phyloP scores from a whole-genome alignment of 176 grass and related monocot genomes.

The Zizania latifolia region DNA sequence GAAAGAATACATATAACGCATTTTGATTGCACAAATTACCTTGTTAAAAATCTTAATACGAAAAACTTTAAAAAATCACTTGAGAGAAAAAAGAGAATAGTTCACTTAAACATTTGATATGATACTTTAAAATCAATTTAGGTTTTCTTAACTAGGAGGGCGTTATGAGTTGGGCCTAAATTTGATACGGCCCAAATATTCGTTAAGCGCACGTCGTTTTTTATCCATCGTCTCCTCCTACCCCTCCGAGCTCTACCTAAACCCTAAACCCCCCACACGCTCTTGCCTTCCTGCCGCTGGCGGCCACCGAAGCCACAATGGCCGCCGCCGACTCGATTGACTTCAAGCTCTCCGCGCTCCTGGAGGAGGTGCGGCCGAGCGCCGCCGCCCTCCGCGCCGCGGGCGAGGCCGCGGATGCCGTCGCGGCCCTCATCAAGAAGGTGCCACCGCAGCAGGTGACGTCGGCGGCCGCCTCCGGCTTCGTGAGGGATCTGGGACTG shows the following conservation, averaged over 20 bases:
- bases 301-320: conserved; percentile 25
- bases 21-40: no score
- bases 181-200: background rate
- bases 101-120: no score
- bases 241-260: conserved; percentile 9
- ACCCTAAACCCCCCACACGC: conserved; percentile 37
- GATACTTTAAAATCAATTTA: no score
- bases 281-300: conserved; percentile 28
- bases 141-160: no score
- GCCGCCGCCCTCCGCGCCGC: conserved; percentile 25
- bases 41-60: no score
- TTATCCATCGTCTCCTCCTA: background rate
- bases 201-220: background rate
- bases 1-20: no score
- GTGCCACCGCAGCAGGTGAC: conserved; percentile 48
- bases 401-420: conserved; percentile 33
- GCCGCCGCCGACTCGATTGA: conserved; percentile 36
- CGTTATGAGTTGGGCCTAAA: background rate
- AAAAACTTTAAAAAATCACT: no score
- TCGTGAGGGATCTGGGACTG: conserved; percentile 59
- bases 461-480: conserved; percentile 36
- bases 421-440: conserved; percentile 44
- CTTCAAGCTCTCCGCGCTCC: conserved; percentile 50
- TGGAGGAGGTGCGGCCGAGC: conserved; percentile 49
- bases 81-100: no score